A percentile compares a stretch with the other conserved stretches of the same genome.
phyloP scores from a whole-genome alignment of 129 eudicot genomes.

The Arctium lappa region DNA sequence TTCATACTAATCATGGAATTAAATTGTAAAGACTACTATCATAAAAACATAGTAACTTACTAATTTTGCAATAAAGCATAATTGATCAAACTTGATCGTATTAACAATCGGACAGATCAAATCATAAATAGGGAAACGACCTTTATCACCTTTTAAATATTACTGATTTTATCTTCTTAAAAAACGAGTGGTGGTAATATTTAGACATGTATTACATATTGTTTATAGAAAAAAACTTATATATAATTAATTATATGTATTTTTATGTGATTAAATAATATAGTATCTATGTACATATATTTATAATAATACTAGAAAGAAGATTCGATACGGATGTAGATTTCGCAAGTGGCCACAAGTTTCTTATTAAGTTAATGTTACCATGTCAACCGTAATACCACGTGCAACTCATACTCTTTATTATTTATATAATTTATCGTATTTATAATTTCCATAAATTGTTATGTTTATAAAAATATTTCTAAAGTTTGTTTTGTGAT shows the following conservation, averaged over 20 bases:
- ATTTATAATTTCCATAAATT: background rate
- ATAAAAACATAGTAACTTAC: background rate
- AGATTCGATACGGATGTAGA: background rate
- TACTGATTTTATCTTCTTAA: background rate
- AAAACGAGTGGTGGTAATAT: background rate
- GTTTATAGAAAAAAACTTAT: background rate
- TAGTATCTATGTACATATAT: background rate
- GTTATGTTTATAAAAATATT: too few species aligned
- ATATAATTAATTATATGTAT: background rate
- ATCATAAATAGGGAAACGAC: background rate
- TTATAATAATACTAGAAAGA: background rate
- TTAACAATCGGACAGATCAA: background rate
- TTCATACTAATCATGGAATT: background rate
- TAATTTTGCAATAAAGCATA: background rate
- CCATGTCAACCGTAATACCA: background rate
- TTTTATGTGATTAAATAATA: background rate
- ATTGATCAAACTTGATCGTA: too few species aligned
- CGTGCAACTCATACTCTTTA: background rate
- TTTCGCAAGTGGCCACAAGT: background rate
- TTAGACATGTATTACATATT: background rate
- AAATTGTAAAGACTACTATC: background rate
- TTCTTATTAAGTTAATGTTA: background rate
- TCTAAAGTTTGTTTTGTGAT: too few species aligned
- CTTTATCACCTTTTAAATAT: background rate
- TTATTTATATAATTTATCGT: background rate